Percentiles rank a stretch among this genome's conserved stretches.
Conservation (phyloP, 2,329 filamentous ascomycete species). For the Monascus ruber region DNA sequence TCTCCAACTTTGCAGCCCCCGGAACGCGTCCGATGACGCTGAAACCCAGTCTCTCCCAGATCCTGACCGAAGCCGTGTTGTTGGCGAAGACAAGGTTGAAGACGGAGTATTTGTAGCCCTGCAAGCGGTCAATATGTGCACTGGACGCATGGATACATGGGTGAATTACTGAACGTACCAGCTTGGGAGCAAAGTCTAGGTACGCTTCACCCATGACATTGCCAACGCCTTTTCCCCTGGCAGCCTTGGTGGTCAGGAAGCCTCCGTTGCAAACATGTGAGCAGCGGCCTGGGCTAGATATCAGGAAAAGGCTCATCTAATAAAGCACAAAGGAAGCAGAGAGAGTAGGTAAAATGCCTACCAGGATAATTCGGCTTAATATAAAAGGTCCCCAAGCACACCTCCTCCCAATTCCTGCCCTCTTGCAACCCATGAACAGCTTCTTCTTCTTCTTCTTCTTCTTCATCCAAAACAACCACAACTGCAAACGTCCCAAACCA, state of each 20-base stretch:
- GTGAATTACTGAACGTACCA: slow-evolving; percentile 12
- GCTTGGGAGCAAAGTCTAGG: slow-evolving; percentile 24
- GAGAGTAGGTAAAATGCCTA: slow-evolving; percentile 6
- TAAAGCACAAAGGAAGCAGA: not conserved
- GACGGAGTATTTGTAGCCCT: slow-evolving; percentile 32
- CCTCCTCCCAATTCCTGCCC: slow-evolving; percentile 22
- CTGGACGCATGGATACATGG: slow-evolving; percentile 2
- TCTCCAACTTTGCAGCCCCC: slow-evolving; percentile 22
- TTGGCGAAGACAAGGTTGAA: slow-evolving; percentile 32
- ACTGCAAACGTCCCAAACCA: slow-evolving; percentile 31
- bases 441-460: not conserved
- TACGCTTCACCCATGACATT: slow-evolving; percentile 26
- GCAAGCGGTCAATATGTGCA: not conserved
- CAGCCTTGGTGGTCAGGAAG: slow-evolving; percentile 22
- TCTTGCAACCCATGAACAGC: slow-evolving; percentile 8
- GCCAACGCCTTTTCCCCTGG: slow-evolving; percentile 23
- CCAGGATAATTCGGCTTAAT: slow-evolving; percentile 32
- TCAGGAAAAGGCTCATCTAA: not conserved
- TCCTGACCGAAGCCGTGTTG: slow-evolving; percentile 26
- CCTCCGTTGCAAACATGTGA: slow-evolving; percentile 30
- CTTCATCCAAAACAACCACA: slow-evolving; percentile 16
- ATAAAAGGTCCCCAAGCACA: slow-evolving; percentile 31
- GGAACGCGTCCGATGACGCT: slow-evolving; percentile 27
- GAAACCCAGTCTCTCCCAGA: slow-evolving; percentile 29
- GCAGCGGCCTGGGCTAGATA: slow-evolving; percentile 19